These are phyloP conservation scores for Solanum hybrid DNA, from an alignment of 305 asterid species.

Conservation along the genomic window DNA sequence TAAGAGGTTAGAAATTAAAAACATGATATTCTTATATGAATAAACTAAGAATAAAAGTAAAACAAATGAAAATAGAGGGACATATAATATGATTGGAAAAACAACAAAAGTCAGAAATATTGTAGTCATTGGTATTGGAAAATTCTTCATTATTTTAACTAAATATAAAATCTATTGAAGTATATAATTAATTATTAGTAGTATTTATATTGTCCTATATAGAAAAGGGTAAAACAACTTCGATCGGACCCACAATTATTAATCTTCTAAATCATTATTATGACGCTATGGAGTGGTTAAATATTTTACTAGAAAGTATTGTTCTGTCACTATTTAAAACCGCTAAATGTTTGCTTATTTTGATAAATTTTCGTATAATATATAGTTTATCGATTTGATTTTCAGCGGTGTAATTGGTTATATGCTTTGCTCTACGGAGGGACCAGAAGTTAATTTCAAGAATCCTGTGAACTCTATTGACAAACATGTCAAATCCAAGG, in stretches of 20 bases:
- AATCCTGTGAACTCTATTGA: conserved; percentile 28
- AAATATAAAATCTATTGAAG: background rate
- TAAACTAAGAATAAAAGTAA: too few relatives aligned
- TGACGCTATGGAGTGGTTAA: too few relatives aligned
- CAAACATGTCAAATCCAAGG: conserved; percentile 7
- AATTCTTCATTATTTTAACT: background rate
- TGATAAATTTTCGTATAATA: background rate
- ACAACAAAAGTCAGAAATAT: background rate
- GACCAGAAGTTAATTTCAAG: conserved; percentile 38
- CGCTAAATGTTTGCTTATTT: too few relatives aligned
- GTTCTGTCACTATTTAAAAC: too few relatives aligned
- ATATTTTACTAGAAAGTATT: too few relatives aligned
- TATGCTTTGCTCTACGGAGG: conserved; percentile 49
- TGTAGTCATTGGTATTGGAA: background rate
- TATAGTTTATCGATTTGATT: background rate
- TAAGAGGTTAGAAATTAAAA: background rate
- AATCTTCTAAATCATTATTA: too few relatives aligned
- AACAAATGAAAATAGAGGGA: background rate
- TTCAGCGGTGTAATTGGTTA: conserved; percentile 45
- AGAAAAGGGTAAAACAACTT: background rate
- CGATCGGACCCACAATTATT: background rate
- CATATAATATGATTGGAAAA: background rate
- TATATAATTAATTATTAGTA: background rate
- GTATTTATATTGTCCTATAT: background rate
- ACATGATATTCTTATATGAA: background rate